These are phyloP conservation scores for Eucalyptus erythrocorys DNA, from an alignment of 345 rosid genomes.

Conservation along the genomic window DNA sequence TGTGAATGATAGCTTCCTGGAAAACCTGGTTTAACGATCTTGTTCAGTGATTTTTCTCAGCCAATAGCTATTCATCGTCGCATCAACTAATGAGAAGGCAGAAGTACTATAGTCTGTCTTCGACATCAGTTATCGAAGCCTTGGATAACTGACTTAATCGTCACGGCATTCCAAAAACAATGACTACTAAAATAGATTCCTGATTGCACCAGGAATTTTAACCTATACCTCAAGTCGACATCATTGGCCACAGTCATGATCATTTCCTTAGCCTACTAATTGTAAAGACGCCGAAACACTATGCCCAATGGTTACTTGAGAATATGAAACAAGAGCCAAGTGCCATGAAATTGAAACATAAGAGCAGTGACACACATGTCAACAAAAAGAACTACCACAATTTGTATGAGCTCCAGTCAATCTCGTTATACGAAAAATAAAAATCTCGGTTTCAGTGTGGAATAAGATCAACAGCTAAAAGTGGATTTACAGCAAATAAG, in stretches of 20 bases:
- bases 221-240: not conserved
- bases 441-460: not conserved
- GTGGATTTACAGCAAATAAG: not conserved
- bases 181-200: not conserved
- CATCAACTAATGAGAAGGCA: not conserved
- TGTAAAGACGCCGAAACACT: not conserved
- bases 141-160: not conserved
- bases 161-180: not conserved
- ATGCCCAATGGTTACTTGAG: not conserved
- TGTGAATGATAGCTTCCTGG: not conserved
- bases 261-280: not conserved
- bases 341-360: not conserved
- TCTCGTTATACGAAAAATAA: not conserved
- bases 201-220: not conserved
- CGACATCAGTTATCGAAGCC: not conserved
- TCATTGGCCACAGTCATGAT: not conserved
- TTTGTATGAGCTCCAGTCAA: not conserved
- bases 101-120: not conserved
- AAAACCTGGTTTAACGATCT: not conserved
- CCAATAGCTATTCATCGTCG: not conserved
- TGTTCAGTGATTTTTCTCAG: not conserved
- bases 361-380: not conserved
- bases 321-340: not conserved
- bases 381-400: not conserved
- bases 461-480: not conserved